Percentiles rank a stretch among this genome's conserved stretches.
Conservation (phyloP, 2,329 filamentous ascomycete species). For the Neophaeococcomyces aloes region DNA sequence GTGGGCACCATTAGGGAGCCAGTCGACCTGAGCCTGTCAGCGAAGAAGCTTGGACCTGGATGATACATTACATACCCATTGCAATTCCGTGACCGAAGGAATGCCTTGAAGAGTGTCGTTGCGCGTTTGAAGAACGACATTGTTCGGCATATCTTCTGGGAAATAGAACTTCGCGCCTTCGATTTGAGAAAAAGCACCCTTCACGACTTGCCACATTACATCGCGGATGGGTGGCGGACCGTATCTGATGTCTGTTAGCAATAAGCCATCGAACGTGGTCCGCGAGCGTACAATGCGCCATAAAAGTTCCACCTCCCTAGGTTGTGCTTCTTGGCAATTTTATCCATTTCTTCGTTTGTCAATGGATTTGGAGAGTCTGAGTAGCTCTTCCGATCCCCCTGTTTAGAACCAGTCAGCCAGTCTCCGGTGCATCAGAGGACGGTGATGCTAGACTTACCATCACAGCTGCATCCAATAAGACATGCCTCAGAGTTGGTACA, state of each 20-base stretch:
- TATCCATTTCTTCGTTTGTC: conserved; percentile 32
- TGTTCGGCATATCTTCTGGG: conserved; percentile 31
- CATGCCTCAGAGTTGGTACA: conserved; percentile 37
- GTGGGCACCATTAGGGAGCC: conserved; percentile 44
- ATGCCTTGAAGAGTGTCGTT: conserved; percentile 21
- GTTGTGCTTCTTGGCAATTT: conserved; percentile 31
- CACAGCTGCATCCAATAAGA: conserved; percentile 37
- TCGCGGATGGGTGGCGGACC: conserved; percentile 27
- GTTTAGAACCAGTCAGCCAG: neutral
- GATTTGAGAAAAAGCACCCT: conserved; percentile 34
- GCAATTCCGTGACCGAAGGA: conserved; percentile 27
- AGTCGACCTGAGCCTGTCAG: conserved; percentile 28
- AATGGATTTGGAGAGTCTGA: conserved; percentile 27
- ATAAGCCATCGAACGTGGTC: neutral
- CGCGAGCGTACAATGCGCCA: conserved; percentile 28
- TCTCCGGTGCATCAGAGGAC: neutral
- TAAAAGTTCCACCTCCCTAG: conserved; percentile 45
- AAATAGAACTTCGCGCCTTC: conserved; percentile 35
- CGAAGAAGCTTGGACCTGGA: too few species aligned
- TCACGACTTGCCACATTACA: conserved; percentile 31
- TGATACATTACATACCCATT: conserved; percentile 24
- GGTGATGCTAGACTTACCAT: conserved; percentile 24
- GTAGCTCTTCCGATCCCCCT: conserved; percentile 24
- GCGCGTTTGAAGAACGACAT: conserved; percentile 25
- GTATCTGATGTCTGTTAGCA: conserved; percentile 20